phyloP scores from a whole-genome alignment of 495 filamentous ascomycete genomes.

The Letharia lupina region DNA sequence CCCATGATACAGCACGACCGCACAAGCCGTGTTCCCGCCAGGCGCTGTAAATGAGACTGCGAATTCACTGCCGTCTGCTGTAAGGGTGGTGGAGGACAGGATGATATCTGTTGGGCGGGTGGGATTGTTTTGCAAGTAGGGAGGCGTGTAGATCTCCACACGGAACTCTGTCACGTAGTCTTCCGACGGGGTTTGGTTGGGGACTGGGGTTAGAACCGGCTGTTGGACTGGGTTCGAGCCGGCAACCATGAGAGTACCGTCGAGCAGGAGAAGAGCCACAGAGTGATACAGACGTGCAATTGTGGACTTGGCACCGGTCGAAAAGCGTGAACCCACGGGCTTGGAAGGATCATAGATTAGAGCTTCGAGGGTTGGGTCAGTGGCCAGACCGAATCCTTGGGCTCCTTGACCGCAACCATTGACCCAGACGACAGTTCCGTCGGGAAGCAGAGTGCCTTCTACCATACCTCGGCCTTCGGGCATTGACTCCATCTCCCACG shows the following conservation, averaged over 20 bases:
- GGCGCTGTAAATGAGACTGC: conserved; percentile 41
- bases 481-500: conserved; percentile 58
- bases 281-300: conserved; percentile 54
- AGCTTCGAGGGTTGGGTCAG: conserved; percentile 44
- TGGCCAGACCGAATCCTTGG: conserved; percentile 51
- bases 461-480: conserved; percentile 55
- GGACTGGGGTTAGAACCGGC: conserved; percentile 38
- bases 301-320: conserved; percentile 36
- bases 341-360: conserved; percentile 49
- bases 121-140: conserved; percentile 48
- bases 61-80: conserved; percentile 39
- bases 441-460: conserved; percentile 50
- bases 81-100: conserved; percentile 35
- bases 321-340: conserved; percentile 45
- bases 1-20: conserved; percentile 49
- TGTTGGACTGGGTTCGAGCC: conserved; percentile 52
- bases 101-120: conserved; percentile 41
- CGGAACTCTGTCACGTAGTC: conserved; percentile 50
- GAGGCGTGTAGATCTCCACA: conserved; percentile 53
- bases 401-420: conserved; percentile 50
- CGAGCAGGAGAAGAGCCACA: conserved; percentile 47
- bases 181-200: conserved; percentile 27
- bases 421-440: conserved; percentile 52
- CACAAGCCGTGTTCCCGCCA: conserved; percentile 31
- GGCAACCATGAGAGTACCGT: conserved; percentile 50